Percentiles rank a stretch among this genome's conserved stretches.
These are phyloP conservation scores for Prunus salicina DNA, from an alignment of 306 rosid species.

Conservation along the genomic window DNA sequence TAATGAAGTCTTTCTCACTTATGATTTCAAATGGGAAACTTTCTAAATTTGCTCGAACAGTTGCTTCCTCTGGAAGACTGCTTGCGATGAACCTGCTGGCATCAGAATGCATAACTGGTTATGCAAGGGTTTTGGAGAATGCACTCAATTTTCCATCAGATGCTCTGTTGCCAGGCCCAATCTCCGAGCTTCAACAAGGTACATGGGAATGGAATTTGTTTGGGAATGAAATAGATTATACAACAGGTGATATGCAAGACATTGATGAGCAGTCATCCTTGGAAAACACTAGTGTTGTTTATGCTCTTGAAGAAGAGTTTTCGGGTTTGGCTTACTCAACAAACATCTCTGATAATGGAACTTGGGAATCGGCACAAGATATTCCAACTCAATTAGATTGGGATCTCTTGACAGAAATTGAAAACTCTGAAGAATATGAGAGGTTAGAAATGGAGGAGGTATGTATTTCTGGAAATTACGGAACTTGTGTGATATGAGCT, in stretches of 20 bases:
- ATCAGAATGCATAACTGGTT: slow-evolving; percentile 73
- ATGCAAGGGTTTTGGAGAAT: slow-evolving; percentile 88
- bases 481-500: slow-evolving; percentile 20
- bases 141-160: slow-evolving; percentile 81
- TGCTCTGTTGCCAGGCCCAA: slow-evolving; percentile 61
- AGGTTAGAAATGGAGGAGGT: slow-evolving; percentile 89
- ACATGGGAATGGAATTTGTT: slow-evolving; percentile 85
- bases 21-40: slow-evolving; percentile 79
- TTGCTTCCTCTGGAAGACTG: slow-evolving; percentile 84
- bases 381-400: slow-evolving; percentile 62
- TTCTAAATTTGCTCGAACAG: slow-evolving; percentile 68
- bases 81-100: slow-evolving; percentile 77
- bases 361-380: slow-evolving; percentile 42
- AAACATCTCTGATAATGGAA: slow-evolving; percentile 42
- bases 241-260: slow-evolving; percentile 21
- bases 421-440: slow-evolving; percentile 76
- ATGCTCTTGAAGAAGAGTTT: slow-evolving; percentile 66
- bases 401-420: slow-evolving; percentile 67
- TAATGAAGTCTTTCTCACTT: slow-evolving; percentile 73
- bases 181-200: slow-evolving; percentile 66
- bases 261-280: slow-evolving; percentile 27
- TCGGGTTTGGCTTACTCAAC: slow-evolving; percentile 37
- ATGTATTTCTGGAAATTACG: slow-evolving; percentile 26
- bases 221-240: slow-evolving; percentile 39
- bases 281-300: slow-evolving; percentile 43